Evolutionary conservation across 2,329 filamentous ascomycete genomes (phyloP), one percentile per base, ranked within the genome.

Genomic region (Xylaria sp.): DNA sequence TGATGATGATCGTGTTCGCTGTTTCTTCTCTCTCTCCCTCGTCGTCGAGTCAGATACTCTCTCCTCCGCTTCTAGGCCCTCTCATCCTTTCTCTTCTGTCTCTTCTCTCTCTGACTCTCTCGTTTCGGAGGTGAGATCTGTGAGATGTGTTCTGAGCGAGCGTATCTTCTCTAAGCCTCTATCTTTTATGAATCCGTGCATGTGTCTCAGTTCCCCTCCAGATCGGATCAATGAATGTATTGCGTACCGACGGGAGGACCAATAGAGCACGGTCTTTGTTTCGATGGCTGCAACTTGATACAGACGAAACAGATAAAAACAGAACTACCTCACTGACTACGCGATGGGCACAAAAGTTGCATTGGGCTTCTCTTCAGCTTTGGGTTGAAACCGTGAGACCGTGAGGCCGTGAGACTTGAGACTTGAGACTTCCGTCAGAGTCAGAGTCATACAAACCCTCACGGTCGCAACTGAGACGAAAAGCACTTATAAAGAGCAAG

Each of bases 1-100:
- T 34, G 2, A 30, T 30, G 23, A 50, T 13, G 13, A 51, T 30
- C 13, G 13, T 3, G 42, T 3, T 57, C 16, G 39, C 46, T 44
- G 62, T 60, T 62, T 62, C 19, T 46, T 52, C 23, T 4, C 7
- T 18, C 34, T 44, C 34, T 44, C 37, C 47, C 8, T 49, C 8
- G 23, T 19, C 11, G 47, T 49, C 7, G 49, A 10, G 19, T 50
- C 30, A 51, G 10, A 11, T 34, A 13, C n/a, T 19, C 46, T 19
- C 7, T 11, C 16, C n/a, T 35, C 16, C 13, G 6, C 23, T 8
- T 55, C 54, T 52, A 13, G 34, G 6, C 16, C 18, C 54, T 13
- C 46, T 39, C 54, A 23, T 18, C 16, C 49, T 35, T 16, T 51
- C 19, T 30, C 48, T 50, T 23, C 23, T 16, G 4, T 13, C 23